phyloP scores from a whole-genome alignment of 371 early-diverging fungal genomes.

The Gilbertella persicaria region DNA sequence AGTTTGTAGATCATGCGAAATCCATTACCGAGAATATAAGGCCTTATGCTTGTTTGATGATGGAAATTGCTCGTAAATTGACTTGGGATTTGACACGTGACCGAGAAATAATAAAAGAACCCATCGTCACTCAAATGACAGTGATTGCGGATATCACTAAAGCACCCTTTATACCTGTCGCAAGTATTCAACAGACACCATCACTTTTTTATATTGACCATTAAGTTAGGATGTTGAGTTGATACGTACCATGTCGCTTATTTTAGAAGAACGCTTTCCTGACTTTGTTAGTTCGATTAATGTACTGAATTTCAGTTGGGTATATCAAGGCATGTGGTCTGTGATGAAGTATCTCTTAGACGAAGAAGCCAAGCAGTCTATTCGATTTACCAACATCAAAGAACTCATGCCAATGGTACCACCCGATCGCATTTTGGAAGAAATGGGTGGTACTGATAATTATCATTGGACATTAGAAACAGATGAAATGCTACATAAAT shows the following conservation, averaged over 20 bases:
- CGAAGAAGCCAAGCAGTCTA: constrained; percentile 36
- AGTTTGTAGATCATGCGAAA: constrained; percentile 16
- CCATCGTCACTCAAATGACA: constrained; percentile 35
- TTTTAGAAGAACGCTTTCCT: constrained; percentile 36
- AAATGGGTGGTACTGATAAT: constrained; percentile 35
- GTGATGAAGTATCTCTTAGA: constrained; percentile 39
- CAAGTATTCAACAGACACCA: constrained; percentile 14
- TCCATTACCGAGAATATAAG: constrained; percentile 26
- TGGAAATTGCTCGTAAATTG: constrained; percentile 45
- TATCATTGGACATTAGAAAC: constrained; percentile 39
- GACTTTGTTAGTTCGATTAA: constrained; percentile 37
- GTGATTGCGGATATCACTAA: constrained; percentile 42
- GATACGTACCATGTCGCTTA: constrained; percentile 25
- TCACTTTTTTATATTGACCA: not conserved
- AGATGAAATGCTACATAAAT: constrained; percentile 33
- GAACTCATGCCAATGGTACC: constrained; percentile 30
- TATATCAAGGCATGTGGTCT: constrained; percentile 52
- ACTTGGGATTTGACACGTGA: constrained; percentile 38
- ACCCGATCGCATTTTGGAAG: constrained; percentile 28
- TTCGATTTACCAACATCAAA: constrained; percentile 32
- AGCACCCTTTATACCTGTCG: constrained; percentile 43
- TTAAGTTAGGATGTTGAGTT: constrained; percentile 31
- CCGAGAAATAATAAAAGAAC: constrained; percentile 14
- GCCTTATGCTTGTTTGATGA: constrained; percentile 42
- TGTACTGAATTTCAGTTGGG: constrained; percentile 51